Evolutionary conservation across 208 protist species (phyloP).

Genomic region (Leishmania mexicana): DNA sequence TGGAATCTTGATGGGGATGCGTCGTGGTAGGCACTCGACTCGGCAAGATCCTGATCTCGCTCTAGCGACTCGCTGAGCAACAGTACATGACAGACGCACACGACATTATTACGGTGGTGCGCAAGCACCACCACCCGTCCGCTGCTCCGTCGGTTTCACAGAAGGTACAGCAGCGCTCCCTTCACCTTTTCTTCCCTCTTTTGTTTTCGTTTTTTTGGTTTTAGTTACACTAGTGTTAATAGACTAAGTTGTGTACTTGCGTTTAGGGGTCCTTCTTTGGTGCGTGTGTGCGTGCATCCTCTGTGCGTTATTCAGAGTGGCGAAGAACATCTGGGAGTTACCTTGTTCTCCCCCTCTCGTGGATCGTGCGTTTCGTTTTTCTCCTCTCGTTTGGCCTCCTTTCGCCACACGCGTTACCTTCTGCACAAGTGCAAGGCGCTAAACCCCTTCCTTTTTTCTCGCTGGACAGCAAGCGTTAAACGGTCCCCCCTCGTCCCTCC

Average conservation of each 20-base stretch:
- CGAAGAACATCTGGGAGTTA: neutral
- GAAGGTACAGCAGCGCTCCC: neutral
- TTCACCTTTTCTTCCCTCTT: neutral
- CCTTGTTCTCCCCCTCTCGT: neutral
- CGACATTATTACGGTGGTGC: neutral
- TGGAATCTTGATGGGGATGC: neutral
- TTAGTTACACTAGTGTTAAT: slow-evolving; percentile 17
- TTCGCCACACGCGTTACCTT: neutral
- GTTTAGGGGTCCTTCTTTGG: neutral
- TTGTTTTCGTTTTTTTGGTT: neutral
- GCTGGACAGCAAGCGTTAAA: neutral
- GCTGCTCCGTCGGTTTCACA: neutral
- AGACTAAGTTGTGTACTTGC: slow-evolving; percentile 11
- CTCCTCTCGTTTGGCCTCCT: neutral
- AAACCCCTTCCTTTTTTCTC: slow-evolving; percentile 6
- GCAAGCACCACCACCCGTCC: neutral
- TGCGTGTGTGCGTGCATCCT: neutral
- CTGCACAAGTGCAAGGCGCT: neutral
- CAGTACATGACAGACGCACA: neutral
- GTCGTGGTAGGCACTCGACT: neutral
- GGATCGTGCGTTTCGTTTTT: neutral
- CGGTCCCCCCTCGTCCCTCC: neutral
- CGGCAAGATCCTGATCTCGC: neutral
- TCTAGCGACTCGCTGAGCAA: neutral
- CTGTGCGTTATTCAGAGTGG: neutral